Conservation (phyloP, 192 early-diverging fungal genomes). For the Jimgerdemannia flammicorona region DNA sequence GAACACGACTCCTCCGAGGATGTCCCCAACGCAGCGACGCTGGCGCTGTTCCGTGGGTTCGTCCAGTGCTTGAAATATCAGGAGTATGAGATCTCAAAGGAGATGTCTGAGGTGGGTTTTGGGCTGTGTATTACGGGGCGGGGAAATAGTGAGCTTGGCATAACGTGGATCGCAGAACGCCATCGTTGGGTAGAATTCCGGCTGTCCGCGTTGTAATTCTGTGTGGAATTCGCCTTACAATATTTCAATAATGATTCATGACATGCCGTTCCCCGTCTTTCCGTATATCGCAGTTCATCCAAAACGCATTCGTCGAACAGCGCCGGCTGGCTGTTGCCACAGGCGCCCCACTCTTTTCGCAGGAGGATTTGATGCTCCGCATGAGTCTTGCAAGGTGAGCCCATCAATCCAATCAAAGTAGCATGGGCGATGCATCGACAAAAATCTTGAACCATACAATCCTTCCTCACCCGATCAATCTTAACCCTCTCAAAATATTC, state of each 20-base stretch:
- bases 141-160: too few relatives aligned
- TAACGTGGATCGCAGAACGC: too few relatives aligned
- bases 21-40: slow-evolving; percentile 3
- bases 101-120: slow-evolving; percentile 50
- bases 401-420: not conserved
- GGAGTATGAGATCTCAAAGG: slow-evolving; percentile 57
- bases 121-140: not conserved
- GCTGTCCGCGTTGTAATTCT: too few relatives aligned
- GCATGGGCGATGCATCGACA: not conserved
- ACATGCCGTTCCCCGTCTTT: not conserved
- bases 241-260: too few relatives aligned
- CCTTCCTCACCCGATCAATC: not conserved
- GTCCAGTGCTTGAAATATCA: slow-evolving; percentile 44
- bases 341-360: slow-evolving; percentile 18
- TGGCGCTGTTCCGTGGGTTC: slow-evolving; percentile 52
- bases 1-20: slow-evolving; percentile 38
- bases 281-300: slow-evolving; percentile 30
- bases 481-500: not conserved
- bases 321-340: slow-evolving; percentile 21
- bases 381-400: slow-evolving; percentile 36
- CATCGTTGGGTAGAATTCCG: too few relatives aligned
- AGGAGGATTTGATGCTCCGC: slow-evolving; percentile 35
- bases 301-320: slow-evolving; percentile 33
- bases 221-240: too few relatives aligned
- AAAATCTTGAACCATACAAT: not conserved